A percentile compares a stretch with the other conserved stretches of the same genome.
These are phyloP conservation scores for Spirogloea muscicola DNA, from an alignment of 139 green algal species.

Conservation along the genomic window DNA sequence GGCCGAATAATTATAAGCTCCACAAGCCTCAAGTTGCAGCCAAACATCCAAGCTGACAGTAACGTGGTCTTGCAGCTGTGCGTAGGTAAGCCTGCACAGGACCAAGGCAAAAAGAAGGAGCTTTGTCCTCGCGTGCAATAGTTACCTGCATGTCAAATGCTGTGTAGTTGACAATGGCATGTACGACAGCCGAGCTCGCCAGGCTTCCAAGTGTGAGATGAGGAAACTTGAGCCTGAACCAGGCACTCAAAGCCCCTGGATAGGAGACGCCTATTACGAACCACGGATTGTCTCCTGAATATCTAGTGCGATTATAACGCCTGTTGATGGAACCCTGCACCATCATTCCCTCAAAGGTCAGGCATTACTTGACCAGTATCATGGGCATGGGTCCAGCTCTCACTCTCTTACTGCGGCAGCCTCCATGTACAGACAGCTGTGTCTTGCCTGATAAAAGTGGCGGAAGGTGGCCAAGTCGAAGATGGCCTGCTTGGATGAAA, in stretches of 20 bases:
- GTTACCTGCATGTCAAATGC: slow-evolving; percentile 29
- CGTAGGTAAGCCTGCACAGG: no score
- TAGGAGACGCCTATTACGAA: slow-evolving; percentile 35
- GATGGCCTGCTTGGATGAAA: slow-evolving; percentile 35
- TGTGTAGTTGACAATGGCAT: slow-evolving; percentile 26
- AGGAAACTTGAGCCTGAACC: slow-evolving; percentile 25
- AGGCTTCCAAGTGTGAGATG: slow-evolving; percentile 27
- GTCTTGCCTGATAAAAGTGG: slow-evolving; percentile 18
- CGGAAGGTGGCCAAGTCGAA: slow-evolving; percentile 18
- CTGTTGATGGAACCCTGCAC: background rate
- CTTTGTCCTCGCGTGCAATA: no score
- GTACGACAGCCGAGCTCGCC: slow-evolving; percentile 27
- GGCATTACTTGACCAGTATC: background rate
- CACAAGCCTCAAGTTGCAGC: no score
- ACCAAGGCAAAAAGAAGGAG: no score
- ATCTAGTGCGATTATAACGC: background rate
- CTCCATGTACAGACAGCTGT: background rate
- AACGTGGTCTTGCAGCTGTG: no score
- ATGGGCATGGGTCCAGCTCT: background rate
- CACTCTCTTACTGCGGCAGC: background rate
- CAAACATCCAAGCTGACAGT: no score
- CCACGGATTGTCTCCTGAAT: slow-evolving; percentile 21
- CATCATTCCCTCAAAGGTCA: background rate
- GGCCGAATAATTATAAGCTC: no score
- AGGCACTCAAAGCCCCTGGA: slow-evolving; percentile 25